Base-by-base conservation (phyloP, 1,139 yeast genomes). In the Debaryomyces nepalensis region DNA sequence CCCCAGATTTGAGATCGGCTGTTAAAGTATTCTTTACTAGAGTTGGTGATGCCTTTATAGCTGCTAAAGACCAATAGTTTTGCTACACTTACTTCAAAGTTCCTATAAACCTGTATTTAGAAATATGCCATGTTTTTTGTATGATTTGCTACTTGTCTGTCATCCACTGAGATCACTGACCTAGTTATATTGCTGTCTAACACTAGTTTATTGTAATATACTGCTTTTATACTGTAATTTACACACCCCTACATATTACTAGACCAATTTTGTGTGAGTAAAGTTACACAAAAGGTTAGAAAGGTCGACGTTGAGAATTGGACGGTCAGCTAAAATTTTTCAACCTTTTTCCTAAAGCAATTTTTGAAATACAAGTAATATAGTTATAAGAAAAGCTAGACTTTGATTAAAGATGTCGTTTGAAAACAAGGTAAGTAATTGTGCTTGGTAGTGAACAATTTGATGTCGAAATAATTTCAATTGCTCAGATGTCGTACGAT, bases 1-100 rank as follows among this genome's bases (percentile, higher is more conserved):
- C 88, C 21, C 67, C 80, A 0, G 95, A 88, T 45, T 66, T 91
- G 50, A 75, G 97, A 46, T 64, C 66, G 23, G 84, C 91, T 0
- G 73, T 91, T 37, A 81, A 81, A 61, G 70, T 70, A 21, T 86
- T 87, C 55, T 73, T 91, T 49, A 61, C 73, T 3, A 75, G 96
- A 46, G 84, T 86, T 8, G 96, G 96, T 0, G 86, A 82, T 41
- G 74, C 75, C 22, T 84, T 75, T 47, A 26, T 40, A 14, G 12
- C 16, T 20, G 4, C 29, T n/a, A 11, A 14, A n/a, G 16, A 33
- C 9, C n/a, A 16, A 7, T 33, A 5, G 14, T 18, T 5, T 33
- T n/a, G 20, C 21, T 34, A 24, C 18, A 4, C 2, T 10, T 16
- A 11, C 19, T 7, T 2, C 12, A 6, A 26, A 26, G 11, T 26